Percentiles rank a stretch among this genome's conserved stretches.
phyloP scores from a whole-genome alignment of 768 basidiomycete genomes.

The Rhodotorula diobovata region DNA sequence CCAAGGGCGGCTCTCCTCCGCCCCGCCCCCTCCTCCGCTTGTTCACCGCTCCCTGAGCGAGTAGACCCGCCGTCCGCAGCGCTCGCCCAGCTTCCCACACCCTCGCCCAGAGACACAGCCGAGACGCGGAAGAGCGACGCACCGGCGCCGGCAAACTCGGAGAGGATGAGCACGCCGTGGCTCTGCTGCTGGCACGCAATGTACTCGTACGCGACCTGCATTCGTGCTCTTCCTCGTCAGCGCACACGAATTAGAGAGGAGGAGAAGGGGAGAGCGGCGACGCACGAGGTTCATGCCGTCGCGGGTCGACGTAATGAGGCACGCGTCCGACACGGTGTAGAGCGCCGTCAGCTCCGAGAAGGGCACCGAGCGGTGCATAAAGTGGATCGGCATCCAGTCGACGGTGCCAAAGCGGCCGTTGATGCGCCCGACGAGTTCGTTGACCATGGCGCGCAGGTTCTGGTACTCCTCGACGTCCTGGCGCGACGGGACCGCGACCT shows the following conservation, averaged over 20 bases:
- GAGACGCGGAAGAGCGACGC: not conserved
- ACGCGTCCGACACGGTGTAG: slow-evolving; percentile 93
- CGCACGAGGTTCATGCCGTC: slow-evolving; percentile 98
- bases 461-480: slow-evolving; percentile 99
- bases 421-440: slow-evolving; percentile 96
- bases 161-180: slow-evolving; percentile 95
- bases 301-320: slow-evolving; percentile 86
- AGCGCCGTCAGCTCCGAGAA: slow-evolving; percentile 97
- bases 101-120: not conserved
- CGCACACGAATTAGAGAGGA: no score
- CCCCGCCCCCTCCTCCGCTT: no score
- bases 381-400: slow-evolving; percentile 99
- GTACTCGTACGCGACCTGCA: slow-evolving; percentile 95
- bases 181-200: slow-evolving; percentile 88
- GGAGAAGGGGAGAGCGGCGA: not conserved
- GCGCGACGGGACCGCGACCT: slow-evolving; percentile 93
- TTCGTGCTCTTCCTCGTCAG: no score
- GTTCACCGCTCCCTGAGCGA: no score
- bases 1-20: no score
- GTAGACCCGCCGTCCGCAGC: no score
- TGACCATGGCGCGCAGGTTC: slow-evolving; percentile 88
- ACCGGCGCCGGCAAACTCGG: slow-evolving; percentile 93
- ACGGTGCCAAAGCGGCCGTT: slow-evolving; percentile 98
- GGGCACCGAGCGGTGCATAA: slow-evolving; percentile 90
- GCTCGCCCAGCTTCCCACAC: no score